Base-by-base conservation (phyloP, 192 early-diverging fungal genomes). In the Coemansia sp. region DNA sequence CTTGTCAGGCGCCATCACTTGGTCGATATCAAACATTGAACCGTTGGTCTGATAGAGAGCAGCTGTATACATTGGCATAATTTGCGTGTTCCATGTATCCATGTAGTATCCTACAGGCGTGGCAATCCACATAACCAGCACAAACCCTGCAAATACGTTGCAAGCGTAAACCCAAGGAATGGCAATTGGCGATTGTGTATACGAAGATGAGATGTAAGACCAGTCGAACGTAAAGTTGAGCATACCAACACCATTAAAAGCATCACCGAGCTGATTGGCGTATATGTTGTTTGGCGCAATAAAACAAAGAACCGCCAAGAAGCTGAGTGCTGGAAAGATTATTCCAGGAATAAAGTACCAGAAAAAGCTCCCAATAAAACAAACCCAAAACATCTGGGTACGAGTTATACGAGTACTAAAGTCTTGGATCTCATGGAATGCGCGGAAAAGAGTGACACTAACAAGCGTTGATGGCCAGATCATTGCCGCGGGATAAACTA, bases 401-500 rank as follows among this genome's bases (percentile, higher is more conserved):
- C 87, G 81, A 8, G 85, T 75, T 39, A 89, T 68, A n/a, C 70
- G 70, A 12, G 58, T 67, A 40, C 72, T 73, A 70, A 78, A 56
- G 83, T 79, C 16, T 63, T 88, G 85, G 57, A 60, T 47, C 55
- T 90, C 87, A 72, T 96, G 93, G 48, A 96, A 85, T 1, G 91
- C 88, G n/a, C 87, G 86, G 76, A 94, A 92, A 22, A 95, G 75
- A 11, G 91, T 88, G 37, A 92, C 88, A 51, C 87, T 88, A 41
- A 91, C 84, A 39, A 98, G 84, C 39, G 85, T 90, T 4, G 85
- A 65, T 4, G 95, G 95, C 95, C 95, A 99, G 47, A 93, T 83
- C 93, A 97, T 95, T 8, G 88, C 81, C 3, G 91, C 80, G 36
- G 94, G 94, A 56, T 90, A 87, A 8, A 98, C 93, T n/a, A 98